phyloP scores from a whole-genome alignment of 495 filamentous ascomycete genomes.

The Podospora anserina region DNA sequence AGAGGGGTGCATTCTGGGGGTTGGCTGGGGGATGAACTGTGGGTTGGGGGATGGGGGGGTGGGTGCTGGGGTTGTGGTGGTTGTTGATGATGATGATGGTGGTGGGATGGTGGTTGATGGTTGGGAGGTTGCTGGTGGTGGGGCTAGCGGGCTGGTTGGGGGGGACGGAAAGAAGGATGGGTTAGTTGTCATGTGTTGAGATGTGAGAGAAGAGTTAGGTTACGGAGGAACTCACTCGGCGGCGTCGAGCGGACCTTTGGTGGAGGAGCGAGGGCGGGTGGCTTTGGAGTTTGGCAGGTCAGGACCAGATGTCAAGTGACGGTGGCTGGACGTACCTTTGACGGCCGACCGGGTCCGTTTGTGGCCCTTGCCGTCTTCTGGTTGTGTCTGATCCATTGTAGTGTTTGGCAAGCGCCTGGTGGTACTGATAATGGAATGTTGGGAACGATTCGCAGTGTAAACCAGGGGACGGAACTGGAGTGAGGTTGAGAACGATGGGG shows the following conservation, averaged over 20 bases:
- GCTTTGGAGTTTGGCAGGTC: slow-evolving; percentile 28
- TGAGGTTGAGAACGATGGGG: background rate
- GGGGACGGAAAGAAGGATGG: slow-evolving; percentile 5
- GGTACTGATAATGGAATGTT: background rate
- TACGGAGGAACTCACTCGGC: slow-evolving; percentile 46
- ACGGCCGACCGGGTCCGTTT: slow-evolving; percentile 39
- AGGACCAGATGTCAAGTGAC: background rate
- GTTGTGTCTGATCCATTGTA: slow-evolving; percentile 36
- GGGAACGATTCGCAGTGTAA: background rate
- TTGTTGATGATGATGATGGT: background rate
- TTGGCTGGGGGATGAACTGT: slow-evolving; percentile 5
- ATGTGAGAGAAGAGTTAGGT: background rate
- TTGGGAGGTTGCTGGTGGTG: slow-evolving; percentile 2
- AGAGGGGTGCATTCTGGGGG: slow-evolving; percentile 10
- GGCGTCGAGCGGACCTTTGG: slow-evolving; percentile 56
- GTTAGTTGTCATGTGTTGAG: background rate
- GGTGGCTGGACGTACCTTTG: slow-evolving; percentile 32
- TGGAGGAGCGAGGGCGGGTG: slow-evolving; percentile 49
- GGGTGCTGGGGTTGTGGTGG: slow-evolving; percentile 29
- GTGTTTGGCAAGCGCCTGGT: background rate
- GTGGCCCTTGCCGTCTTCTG: slow-evolving; percentile 33
- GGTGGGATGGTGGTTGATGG: background rate
- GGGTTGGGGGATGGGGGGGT: slow-evolving; percentile 24
- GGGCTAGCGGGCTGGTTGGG: background rate
- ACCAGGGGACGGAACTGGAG: background rate